Percentiles rank a stretch among this genome's conserved stretches.
These are phyloP conservation scores for Penicillium tannophilum DNA, from an alignment of 495 filamentous ascomycete species.

Conservation along the genomic window DNA sequence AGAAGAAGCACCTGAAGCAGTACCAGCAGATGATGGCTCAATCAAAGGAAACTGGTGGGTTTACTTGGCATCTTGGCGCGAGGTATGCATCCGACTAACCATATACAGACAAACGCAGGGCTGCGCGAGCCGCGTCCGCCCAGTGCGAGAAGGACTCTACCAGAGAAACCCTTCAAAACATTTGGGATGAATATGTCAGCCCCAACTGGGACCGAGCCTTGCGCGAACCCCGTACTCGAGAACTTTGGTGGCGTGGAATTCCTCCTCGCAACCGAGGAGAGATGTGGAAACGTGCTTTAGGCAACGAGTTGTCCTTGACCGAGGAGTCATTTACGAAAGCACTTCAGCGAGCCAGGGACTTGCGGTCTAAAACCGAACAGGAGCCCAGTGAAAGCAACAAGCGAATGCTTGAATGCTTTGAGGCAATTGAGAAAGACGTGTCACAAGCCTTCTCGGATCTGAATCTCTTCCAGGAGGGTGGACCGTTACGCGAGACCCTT, in stretches of 20 bases:
- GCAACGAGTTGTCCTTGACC: slow-evolving; percentile 82
- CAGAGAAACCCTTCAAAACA: slow-evolving; percentile 61
- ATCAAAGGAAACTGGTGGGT: slow-evolving; percentile 68
- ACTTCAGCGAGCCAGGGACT: slow-evolving; percentile 68
- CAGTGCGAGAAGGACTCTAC: slow-evolving; percentile 68
- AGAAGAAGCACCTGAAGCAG: slow-evolving; percentile 86
- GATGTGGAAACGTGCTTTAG: slow-evolving; percentile 87
- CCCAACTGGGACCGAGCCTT: slow-evolving; percentile 83
- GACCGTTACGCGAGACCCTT: slow-evolving; percentile 73
- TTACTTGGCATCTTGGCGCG: background rate
- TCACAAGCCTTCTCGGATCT: slow-evolving; percentile 75
- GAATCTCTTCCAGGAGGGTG: slow-evolving; percentile 77
- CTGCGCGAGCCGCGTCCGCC: slow-evolving; percentile 49
- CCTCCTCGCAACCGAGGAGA: slow-evolving; percentile 74
- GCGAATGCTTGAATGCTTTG: slow-evolving; percentile 61
- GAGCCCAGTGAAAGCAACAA: slow-evolving; percentile 51
- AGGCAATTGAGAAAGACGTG: slow-evolving; percentile 69
- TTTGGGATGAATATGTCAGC: slow-evolving; percentile 87
- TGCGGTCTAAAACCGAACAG: slow-evolving; percentile 53
- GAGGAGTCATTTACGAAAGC: slow-evolving; percentile 78
- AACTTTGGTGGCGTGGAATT: slow-evolving; percentile 94
- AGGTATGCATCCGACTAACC: slow-evolving; percentile 10
- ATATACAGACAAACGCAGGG: slow-evolving; percentile 48
- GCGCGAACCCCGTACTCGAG: slow-evolving; percentile 72
- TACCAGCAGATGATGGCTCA: slow-evolving; percentile 92